Evolutionary conservation across 2,329 filamentous ascomycete species (phyloP), one percentile per base, ranked within the genome.

Genomic region (Atkinsonella texensis): DNA sequence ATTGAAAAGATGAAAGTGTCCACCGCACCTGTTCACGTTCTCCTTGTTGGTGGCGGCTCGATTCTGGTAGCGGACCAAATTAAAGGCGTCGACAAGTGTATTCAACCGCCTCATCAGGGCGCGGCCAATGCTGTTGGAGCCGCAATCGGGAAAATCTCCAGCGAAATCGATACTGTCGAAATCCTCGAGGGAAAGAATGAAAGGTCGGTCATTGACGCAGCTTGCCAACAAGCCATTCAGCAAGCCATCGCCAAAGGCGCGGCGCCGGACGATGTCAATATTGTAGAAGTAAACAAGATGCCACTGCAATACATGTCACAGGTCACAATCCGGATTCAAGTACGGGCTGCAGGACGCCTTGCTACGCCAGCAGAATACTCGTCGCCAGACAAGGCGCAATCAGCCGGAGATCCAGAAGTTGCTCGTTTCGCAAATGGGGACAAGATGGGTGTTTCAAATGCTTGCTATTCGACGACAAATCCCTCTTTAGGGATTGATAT

Each of bases 51-150:
- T 2, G 79, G 79, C 5, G 79, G 79, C 4, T 73, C 75, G 0
- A 68, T 81, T 0, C 61, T 81, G 2, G 72, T 74, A 2, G 70
- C 73, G 1, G 67, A 74, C 5, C 57, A 65, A 0, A 66, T 81
- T 7, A 63, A 68, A 1, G 76, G 76, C 0, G 77, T 79, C 0
- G 67, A 70, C 7, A 66, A 74, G 54, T 71, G 74, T 52, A 73
- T 76, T 8, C 65, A 70, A 4, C 79, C 79, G 1, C 69, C 72
- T 2, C 74, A 73, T 48, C 68, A 76, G 32, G 76, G 75, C 52
- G 76, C 75, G 0, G 79, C 79, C 3, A 83, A 82, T 60, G 79
- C 79, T 0, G 74, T 83, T 2, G 79, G 79, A 6, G 79, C 79
- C 1, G 79, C 79, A 0, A 79, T 79, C 33, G 75, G 75, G 2